Evolutionary conservation across 2,329 filamentous ascomycete genomes (phyloP).

Genomic region (Diaporthe australafricana): DNA sequence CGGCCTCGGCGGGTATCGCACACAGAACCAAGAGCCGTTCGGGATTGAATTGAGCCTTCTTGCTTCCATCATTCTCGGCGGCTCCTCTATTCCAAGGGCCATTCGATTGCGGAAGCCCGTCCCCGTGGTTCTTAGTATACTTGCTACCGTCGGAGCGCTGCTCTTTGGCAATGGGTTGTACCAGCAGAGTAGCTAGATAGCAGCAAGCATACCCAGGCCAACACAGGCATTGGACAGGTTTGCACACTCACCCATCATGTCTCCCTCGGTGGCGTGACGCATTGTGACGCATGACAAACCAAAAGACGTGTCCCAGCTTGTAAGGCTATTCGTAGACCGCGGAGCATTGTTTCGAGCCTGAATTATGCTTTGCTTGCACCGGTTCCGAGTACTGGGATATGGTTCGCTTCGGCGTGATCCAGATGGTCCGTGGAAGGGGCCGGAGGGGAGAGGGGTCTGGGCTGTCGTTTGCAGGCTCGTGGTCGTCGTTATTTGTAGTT

Average conservation of each 20-base stretch:
- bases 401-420: not conserved
- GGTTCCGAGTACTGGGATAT: not conserved
- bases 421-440: no score
- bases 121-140: conserved; percentile 80
- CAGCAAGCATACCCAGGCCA: not conserved
- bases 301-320: no score
- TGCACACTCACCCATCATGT: not conserved
- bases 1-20: conserved; percentile 82
- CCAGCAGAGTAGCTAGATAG: conserved; percentile 16
- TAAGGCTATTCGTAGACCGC: not conserved
- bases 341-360: no score
- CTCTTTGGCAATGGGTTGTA: conserved; percentile 77
- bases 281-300: no score
- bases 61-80: conserved; percentile 86
- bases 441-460: not conserved
- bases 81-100: conserved; percentile 86
- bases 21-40: conserved; percentile 80
- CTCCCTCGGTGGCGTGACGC: not conserved
- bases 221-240: not conserved
- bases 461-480: not conserved
- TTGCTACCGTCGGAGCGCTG: conserved; percentile 83
- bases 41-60: conserved; percentile 91
- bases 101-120: conserved; percentile 87
- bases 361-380: not conserved
- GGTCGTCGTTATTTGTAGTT: not conserved